A percentile compares a stretch with the other conserved stretches of the same genome.
phyloP scores from a whole-genome alignment of 1,284 basidiomycete species.

The Cutaneotrichosporon dermatis region DNA sequence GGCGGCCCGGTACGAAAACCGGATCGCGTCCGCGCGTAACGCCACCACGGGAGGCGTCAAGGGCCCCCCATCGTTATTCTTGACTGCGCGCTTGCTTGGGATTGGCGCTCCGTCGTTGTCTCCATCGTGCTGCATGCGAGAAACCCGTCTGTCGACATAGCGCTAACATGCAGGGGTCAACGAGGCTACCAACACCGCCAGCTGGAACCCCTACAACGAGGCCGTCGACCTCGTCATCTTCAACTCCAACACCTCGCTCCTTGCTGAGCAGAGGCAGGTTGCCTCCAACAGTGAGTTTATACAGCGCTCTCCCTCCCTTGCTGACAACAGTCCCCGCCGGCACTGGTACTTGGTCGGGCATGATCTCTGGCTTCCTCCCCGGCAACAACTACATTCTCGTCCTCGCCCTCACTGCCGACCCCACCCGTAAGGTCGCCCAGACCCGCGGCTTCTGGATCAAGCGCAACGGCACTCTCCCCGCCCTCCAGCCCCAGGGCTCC shows the following conservation, averaged over 20 bases:
- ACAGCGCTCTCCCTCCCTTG: neutral
- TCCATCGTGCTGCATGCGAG: no score
- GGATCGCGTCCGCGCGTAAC: no score
- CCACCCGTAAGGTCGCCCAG: conserved; percentile 15
- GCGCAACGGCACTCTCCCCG: conserved; percentile 13
- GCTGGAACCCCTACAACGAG: conserved; percentile 10
- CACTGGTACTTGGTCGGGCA: conserved; percentile 22
- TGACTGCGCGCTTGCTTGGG: no score
- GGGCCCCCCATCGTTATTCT: no score
- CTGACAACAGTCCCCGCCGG: conserved; percentile 13
- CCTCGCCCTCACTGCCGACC: conserved; percentile 9
- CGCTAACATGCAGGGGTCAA: conserved; percentile 10
- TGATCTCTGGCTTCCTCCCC: conserved; percentile 17
- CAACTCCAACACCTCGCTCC: conserved; percentile 13
- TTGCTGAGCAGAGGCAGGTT: conserved; percentile 5
- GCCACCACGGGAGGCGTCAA: no score
- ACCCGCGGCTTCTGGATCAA: conserved; percentile 18
- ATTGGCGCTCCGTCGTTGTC: no score
- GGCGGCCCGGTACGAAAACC: no score
- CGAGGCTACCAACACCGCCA: conserved; percentile 10
- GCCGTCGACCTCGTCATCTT: conserved; percentile 13
- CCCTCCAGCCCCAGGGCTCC: conserved; percentile 4
- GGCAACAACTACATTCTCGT: conserved; percentile 23
- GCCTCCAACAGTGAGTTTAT: conserved; percentile 6
- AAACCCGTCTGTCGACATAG: no score